phyloP scores from a whole-genome alignment of 345 rosid species.

The Mercurialis annua region DNA sequence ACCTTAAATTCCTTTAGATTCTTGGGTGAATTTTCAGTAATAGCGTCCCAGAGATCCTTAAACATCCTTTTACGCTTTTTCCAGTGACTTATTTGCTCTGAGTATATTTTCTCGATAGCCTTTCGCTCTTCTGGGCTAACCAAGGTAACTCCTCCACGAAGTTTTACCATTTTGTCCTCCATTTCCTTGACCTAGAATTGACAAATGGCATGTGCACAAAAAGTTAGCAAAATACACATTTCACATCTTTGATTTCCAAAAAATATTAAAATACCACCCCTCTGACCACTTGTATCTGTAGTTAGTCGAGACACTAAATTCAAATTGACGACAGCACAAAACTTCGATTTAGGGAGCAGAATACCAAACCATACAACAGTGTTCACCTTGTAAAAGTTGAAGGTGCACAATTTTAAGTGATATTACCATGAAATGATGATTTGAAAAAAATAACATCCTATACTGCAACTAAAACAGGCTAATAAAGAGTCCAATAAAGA shows the following conservation, averaged over 20 bases:
- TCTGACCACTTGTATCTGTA: no score
- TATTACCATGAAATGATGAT: no score
- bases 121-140: constrained; percentile 82
- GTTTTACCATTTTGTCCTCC: constrained; percentile 66
- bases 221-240: no score
- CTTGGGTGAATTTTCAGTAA: constrained; percentile 79
- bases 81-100: constrained; percentile 72
- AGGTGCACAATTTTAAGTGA: neutral
- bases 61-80: constrained; percentile 91
- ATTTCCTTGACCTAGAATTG: constrained; percentile 62
- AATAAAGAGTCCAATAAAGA: neutral
- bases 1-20: constrained; percentile 88
- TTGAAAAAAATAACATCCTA: no score
- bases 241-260: no score
- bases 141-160: constrained; percentile 67
- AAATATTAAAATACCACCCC: no score
- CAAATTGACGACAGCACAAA: no score
- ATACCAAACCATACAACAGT: no score
- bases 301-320: no score
- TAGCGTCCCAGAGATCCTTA: constrained; percentile 86
- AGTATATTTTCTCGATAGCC: constrained; percentile 52
- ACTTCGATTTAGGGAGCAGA: no score
- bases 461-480: neutral
- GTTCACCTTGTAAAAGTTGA: constrained; percentile 6
- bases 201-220: constrained; percentile 1